Base-by-base conservation (phyloP, 1,284 basidiomycete genomes). In the Dichomitus squalens region DNA sequence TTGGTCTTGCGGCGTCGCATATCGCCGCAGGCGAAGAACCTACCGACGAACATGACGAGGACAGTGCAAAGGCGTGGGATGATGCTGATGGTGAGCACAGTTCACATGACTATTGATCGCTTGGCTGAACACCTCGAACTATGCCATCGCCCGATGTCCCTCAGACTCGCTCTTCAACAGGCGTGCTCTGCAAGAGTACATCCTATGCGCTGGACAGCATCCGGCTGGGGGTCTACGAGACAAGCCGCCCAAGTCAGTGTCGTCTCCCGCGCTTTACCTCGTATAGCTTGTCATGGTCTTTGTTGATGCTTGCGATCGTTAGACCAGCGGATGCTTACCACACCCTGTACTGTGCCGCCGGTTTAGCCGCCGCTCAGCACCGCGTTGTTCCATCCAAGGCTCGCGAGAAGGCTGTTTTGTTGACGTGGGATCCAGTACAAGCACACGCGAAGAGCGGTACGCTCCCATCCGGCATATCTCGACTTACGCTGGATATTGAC, bases 311-410 rank as follows among this genome's bases (percentile, higher is more conserved):
- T 31, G 41, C 7, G 33, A 23, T 36, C 23, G 35, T 7, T 61
- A 94, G 92, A 72, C 72, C 74, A 23, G 77, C 94, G 14, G 95
- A 98, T 71, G 81, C 91, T 33, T 98, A 98, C 71, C 96, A 98
- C 68, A 96, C 95, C 0, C 76, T 93, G 46, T 97, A 96, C 73
- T 94, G 93, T 68, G 82, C 97, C 3, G 83, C 93, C 7, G 95
- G 95, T 7, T 79, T 96, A n/a, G 91, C 94, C 0, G 77, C 86
- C 0, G 92, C 95, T 0, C 95, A 97, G 70, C 93, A 96, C 64
- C 81, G 78, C 40, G 79, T 95, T 7, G 73, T 73, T 20, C 84
- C 84, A 2, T 83, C 84, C 0, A 66, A 73, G 0, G 59, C 72
- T 0, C 73, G 79, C 27, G 76, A 78, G 27, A 70, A 70, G 12